These are phyloP conservation scores for Coprinellus aureogranulatus DNA, from an alignment of 768 basidiomycete species.

Conservation along the genomic window DNA sequence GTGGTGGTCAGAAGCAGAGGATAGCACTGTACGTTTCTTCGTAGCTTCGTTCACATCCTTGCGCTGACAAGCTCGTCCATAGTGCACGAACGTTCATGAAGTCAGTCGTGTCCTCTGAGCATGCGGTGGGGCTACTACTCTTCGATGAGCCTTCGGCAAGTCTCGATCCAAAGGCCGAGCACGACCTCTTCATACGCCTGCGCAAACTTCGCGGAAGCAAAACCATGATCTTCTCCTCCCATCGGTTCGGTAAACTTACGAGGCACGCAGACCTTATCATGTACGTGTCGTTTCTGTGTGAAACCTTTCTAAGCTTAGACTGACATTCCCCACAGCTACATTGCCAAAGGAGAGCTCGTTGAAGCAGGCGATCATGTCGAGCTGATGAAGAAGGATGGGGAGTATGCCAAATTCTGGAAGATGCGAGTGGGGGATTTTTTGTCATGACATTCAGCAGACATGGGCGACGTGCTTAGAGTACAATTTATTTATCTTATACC, in stretches of 20 bases:
- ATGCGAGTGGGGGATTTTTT: slow-evolving; percentile 73
- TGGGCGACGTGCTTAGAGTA: no score
- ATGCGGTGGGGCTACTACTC: slow-evolving; percentile 54
- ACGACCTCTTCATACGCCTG: slow-evolving; percentile 68
- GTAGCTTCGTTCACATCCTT: neutral
- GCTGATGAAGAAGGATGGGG: slow-evolving; percentile 53
- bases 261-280: slow-evolving; percentile 68
- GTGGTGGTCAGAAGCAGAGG: slow-evolving; percentile 71
- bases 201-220: slow-evolving; percentile 67
- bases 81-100: slow-evolving; percentile 70
- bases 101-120: slow-evolving; percentile 44
- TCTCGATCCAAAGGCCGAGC: slow-evolving; percentile 72
- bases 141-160: slow-evolving; percentile 76
- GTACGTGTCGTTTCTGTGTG: slow-evolving; percentile 36
- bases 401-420: slow-evolving; percentile 73
- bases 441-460: slow-evolving; percentile 9
- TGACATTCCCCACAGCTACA: slow-evolving; percentile 49
- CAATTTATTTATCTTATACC: no score
- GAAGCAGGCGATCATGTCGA: slow-evolving; percentile 69
- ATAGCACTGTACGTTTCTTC: slow-evolving; percentile 58
- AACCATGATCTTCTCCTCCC: slow-evolving; percentile 80
- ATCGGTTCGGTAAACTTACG: slow-evolving; percentile 68
- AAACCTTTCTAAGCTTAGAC: no score
- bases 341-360: slow-evolving; percentile 57
- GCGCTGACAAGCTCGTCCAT: no score